Conservation (phyloP, 257 asterid genomes). For the Misopates orontium region DNA sequence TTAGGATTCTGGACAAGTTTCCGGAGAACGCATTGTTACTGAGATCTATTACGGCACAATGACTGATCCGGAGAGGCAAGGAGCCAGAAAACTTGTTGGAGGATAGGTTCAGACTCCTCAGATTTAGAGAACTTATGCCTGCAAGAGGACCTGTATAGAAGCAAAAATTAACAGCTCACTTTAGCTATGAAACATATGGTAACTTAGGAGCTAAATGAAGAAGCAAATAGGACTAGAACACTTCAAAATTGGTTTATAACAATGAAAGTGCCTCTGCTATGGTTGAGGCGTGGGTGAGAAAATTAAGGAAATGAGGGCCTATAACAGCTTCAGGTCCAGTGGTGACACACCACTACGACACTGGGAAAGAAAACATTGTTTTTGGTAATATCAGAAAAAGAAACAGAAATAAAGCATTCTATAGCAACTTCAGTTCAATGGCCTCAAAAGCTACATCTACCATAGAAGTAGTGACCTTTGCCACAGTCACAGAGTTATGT, state of each 20-base stretch:
- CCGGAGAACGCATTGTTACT: conserved; percentile 74
- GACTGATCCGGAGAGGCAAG: conserved; percentile 68
- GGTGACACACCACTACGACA: too few relatives aligned
- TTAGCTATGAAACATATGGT: neutral
- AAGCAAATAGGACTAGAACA: too few relatives aligned
- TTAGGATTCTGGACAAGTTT: conserved; percentile 58
- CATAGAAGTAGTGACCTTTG: too few relatives aligned
- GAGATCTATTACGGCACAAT: conserved; percentile 67
- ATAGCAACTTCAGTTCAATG: too few relatives aligned
- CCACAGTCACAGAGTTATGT: too few relatives aligned
- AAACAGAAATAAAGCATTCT: neutral
- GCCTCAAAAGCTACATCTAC: too few relatives aligned
- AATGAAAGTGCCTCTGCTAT: too few relatives aligned
- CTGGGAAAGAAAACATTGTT: too few relatives aligned
- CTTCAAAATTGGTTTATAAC: too few relatives aligned
- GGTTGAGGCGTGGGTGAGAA: too few relatives aligned
- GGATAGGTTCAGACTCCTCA: conserved; percentile 66
- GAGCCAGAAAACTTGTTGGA: conserved; percentile 72
- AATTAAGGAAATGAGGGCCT: too few relatives aligned
- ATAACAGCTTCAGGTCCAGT: too few relatives aligned
- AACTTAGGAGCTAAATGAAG: neutral
- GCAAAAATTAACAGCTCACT: conserved; percentile 25
- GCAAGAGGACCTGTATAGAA: conserved; percentile 67
- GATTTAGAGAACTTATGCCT: conserved; percentile 53
- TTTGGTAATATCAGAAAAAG: neutral